Evolutionary conservation across 768 basidiomycete genomes (phyloP).

Genomic region (Suillus plorans): DNA sequence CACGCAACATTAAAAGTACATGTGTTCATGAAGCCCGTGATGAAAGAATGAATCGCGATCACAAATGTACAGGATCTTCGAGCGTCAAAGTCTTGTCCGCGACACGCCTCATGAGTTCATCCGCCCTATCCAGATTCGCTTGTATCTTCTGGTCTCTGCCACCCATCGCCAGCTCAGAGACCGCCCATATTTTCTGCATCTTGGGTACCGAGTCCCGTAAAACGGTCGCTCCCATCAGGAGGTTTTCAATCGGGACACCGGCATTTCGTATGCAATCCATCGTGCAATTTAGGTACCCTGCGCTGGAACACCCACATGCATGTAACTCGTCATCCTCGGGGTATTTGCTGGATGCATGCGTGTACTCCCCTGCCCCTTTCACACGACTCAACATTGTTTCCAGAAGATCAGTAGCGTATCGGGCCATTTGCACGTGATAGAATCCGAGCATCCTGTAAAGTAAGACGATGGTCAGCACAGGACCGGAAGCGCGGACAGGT

Average conservation of each 20-base stretch:
- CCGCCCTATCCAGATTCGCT: neutral
- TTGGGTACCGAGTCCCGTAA: conserved; percentile 9
- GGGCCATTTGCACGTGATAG: conserved; percentile 5
- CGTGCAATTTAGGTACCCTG: conserved; percentile 3
- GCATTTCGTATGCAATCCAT: neutral
- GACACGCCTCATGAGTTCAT: neutral
- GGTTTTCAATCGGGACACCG: neutral
- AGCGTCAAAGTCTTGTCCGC: neutral
- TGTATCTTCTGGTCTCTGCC: conserved; percentile 7
- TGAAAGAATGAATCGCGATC: neutral
- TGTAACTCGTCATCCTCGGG: conserved; percentile 21
- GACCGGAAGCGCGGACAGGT: too few relatives aligned
- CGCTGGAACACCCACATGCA: conserved; percentile 11
- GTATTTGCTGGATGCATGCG: conserved; percentile 12
- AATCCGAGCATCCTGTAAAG: neutral
- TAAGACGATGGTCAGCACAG: neutral
- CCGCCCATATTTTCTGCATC: conserved; percentile 13
- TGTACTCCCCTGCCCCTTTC: conserved; percentile 11
- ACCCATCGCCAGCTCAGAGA: conserved; percentile 5
- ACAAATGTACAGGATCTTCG: neutral
- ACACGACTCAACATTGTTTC: neutral
- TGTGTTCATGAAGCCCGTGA: too few relatives aligned
- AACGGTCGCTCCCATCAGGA: neutral
- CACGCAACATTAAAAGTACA: neutral
- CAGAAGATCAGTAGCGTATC: neutral